Evolutionary conservation across 2,329 filamentous ascomycete species (phyloP).

Genomic region (Aureobasidium zeae): DNA sequence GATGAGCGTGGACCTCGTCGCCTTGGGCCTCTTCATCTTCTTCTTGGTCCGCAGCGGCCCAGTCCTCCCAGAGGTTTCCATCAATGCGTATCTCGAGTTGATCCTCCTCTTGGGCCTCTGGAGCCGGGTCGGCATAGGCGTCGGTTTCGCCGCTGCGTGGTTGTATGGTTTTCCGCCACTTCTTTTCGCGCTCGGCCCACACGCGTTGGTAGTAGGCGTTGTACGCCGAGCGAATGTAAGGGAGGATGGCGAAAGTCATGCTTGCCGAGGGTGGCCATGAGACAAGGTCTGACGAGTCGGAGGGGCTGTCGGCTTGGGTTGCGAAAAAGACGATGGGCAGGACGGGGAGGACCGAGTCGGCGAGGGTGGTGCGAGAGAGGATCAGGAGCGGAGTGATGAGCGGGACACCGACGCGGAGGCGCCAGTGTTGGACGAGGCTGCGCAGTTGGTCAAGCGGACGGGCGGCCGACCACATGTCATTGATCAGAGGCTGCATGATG

Average conservation of each 20-base stretch:
- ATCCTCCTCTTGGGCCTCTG: constrained; percentile 21
- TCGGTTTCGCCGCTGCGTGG: constrained; percentile 36
- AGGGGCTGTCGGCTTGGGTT: constrained; percentile 40
- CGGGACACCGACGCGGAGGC: constrained; percentile 52
- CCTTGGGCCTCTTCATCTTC: constrained; percentile 21
- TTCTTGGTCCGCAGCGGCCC: constrained; percentile 30
- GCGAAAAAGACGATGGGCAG: constrained; percentile 54
- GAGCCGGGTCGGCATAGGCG: constrained; percentile 18
- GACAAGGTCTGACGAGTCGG: constrained; percentile 42
- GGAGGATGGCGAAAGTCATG: constrained; percentile 56
- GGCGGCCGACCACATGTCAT: constrained; percentile 29
- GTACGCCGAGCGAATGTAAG: constrained; percentile 57
- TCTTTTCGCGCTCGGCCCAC: constrained; percentile 48
- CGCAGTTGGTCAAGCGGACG: constrained; percentile 21
- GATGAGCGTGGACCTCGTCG: constrained; percentile 21
- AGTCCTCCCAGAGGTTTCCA: constrained; percentile 35
- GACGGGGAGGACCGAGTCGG: constrained; percentile 54
- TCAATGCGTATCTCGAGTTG: constrained; percentile 30
- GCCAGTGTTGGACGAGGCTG: constrained; percentile 34
- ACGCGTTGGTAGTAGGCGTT: constrained; percentile 51
- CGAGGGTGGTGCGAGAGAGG: constrained; percentile 55
- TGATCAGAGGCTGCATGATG: constrained; percentile 40
- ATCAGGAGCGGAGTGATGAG: constrained; percentile 60
- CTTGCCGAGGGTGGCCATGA: constrained; percentile 58
- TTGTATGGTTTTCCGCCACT: constrained; percentile 55